Evolutionary conservation across 1,284 basidiomycete genomes (phyloP).

Genomic region (Ceratobasidium sp.): DNA sequence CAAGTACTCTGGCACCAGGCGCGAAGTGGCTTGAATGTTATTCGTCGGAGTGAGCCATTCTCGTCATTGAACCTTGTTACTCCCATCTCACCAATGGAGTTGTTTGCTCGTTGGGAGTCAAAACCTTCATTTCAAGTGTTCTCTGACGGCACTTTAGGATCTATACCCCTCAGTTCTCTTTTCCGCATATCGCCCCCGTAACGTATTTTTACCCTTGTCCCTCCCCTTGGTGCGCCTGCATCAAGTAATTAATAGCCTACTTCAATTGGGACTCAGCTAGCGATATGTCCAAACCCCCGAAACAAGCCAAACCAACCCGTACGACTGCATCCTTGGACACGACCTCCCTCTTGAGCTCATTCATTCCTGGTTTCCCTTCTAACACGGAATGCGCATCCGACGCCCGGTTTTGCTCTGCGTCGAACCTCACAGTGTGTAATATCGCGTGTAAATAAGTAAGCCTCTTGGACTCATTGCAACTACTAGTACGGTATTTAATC

Average conservation of each 20-base stretch:
- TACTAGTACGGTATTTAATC: slow-evolving; percentile 4
- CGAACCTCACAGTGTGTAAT: slow-evolving; percentile 1
- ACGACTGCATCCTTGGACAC: slow-evolving; percentile 14
- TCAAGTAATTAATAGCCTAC: no score
- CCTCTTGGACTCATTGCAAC: not conserved
- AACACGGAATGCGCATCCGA: not conserved
- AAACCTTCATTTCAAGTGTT: no score
- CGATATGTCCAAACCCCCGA: slow-evolving; percentile 43
- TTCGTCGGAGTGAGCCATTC: slow-evolving; percentile 67
- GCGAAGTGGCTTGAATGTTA: slow-evolving; percentile 77
- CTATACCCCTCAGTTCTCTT: slow-evolving; percentile 40
- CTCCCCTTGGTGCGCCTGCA: not conserved
- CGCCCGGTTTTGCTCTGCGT: slow-evolving; percentile 1
- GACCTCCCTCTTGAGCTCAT: slow-evolving; percentile 10
- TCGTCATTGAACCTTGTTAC: not conserved
- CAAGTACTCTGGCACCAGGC: slow-evolving; percentile 72
- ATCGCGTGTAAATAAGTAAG: not conserved
- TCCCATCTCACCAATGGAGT: not conserved
- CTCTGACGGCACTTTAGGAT: slow-evolving; percentile 52
- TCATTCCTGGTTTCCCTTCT: slow-evolving; percentile 5
- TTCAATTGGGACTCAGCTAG: slow-evolving; percentile 54
- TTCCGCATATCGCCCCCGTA: slow-evolving; percentile 19
- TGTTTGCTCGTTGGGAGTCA: not conserved
- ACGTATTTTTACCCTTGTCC: slow-evolving; percentile 40
- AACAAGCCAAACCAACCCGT: slow-evolving; percentile 3